Base-by-base conservation (phyloP, 495 filamentous ascomycete genomes). In the Hamigera avellanea region DNA sequence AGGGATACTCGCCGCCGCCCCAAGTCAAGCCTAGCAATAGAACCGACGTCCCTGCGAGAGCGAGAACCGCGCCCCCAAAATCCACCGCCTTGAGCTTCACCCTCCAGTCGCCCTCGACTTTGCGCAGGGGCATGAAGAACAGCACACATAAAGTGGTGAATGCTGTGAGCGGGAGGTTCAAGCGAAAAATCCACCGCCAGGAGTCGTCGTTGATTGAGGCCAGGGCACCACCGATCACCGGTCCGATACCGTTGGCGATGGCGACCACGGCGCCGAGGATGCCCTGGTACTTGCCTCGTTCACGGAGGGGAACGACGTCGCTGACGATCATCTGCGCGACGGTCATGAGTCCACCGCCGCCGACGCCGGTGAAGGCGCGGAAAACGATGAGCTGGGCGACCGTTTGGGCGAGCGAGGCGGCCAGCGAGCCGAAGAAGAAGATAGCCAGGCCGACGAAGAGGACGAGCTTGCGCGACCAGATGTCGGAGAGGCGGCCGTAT, bases 221-320 rank as follows among this genome's bases (percentile, higher is more conserved):
- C 15, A 77, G 49, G 0, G 67, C 56, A 25, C 69, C 72, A 14
- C 72, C 72, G 25, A 76, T 63, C 3, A 76, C 48, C 1, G 71
- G 74, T 0, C 72, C 74, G 19, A 72, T 59, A 12, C 66, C 69
- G 37, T 75, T 72, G 1, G 65, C 62, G 26, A 75, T 51, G 5
- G 67, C 74, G 10, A 75, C 67, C 1, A 67, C 63, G 9, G 62
- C 62, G 5, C 72, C 70, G 5, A 77, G 53, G 23, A 76, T 74
- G 2, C 72, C 74, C 50, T 74, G 68, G 35, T 76, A 77, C 44
- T 73, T 74, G 0, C 72, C 74, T 39, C 73, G 50, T 40, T 76
- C 62, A 13, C 67, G 54, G 10, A 77, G 54, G 8, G 68, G 64
- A 2, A 71, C 69, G 1, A 76, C 62, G 35, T 77, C 74, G 31